phyloP scores from a whole-genome alignment of 108 stramenopile species.

The Skeletonema marinoi region DNA sequence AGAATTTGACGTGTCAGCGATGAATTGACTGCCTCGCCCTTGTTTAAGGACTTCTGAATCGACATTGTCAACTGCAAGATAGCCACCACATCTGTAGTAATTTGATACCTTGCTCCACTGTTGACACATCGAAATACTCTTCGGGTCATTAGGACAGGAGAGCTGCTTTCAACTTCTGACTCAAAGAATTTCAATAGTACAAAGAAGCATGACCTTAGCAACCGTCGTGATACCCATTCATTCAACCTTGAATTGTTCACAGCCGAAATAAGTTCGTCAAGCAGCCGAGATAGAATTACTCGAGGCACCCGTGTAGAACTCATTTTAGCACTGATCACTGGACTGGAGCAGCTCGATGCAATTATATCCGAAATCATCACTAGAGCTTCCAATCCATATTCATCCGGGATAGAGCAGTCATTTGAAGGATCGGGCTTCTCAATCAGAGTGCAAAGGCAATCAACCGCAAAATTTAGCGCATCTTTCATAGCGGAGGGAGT shows the following conservation, averaged over 20 bases:
- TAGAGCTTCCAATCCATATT: slow-evolving; percentile 24
- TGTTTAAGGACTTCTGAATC: not conserved
- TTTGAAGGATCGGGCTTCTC: slow-evolving; percentile 23
- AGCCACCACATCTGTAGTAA: not conserved
- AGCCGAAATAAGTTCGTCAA: slow-evolving; percentile 8
- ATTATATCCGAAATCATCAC: slow-evolving; percentile 31
- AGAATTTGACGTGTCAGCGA: not conserved
- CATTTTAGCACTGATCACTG: not conserved
- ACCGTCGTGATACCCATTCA: slow-evolving; percentile 21
- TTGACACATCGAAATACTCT: not conserved
- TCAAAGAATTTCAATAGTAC: slow-evolving; percentile 18
- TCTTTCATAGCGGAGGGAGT: slow-evolving; percentile 25
- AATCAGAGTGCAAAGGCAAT: slow-evolving; percentile 31
- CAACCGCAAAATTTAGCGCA: slow-evolving; percentile 25
- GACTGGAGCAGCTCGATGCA: not conserved
- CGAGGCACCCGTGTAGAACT: not conserved
- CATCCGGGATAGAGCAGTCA: slow-evolving; percentile 20
- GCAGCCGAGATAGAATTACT: slow-evolving; percentile 16
- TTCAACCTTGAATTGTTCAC: slow-evolving; percentile 6
- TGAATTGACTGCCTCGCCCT: not conserved
- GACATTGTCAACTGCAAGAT: not conserved
- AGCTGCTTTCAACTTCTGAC: not conserved
- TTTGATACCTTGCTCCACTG: not conserved
- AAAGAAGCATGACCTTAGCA: slow-evolving; percentile 19
- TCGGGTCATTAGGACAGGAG: not conserved